Conservation (phyloP, 192 early-diverging fungal genomes). For the Backusella australiensis region DNA sequence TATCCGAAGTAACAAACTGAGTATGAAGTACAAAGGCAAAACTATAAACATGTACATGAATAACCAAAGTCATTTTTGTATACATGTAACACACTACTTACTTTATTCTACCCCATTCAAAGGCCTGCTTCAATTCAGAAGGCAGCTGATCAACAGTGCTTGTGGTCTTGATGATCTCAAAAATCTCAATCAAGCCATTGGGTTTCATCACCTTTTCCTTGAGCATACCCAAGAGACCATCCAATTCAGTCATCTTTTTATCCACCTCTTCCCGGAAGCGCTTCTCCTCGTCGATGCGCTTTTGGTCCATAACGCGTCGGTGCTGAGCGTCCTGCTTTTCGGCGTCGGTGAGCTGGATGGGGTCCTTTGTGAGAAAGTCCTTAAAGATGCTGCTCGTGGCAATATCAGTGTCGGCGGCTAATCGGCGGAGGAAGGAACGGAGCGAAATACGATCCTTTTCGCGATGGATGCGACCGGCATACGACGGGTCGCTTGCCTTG, state of each 20-base stretch:
- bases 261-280: conserved; percentile 47
- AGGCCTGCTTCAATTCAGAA: conserved; percentile 34
- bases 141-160: conserved; percentile 43
- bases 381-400: conserved; percentile 32
- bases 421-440: conserved; percentile 40
- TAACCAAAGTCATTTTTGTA: background rate
- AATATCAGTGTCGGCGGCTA: conserved; percentile 34
- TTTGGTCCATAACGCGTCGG: conserved; percentile 39
- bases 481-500: conserved; percentile 33
- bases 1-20: conserved; percentile 53
- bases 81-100: conserved; percentile 6
- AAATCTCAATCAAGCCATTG: conserved; percentile 37
- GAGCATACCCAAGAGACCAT: conserved; percentile 43
- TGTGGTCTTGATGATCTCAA: conserved; percentile 32
- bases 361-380: conserved; percentile 42
- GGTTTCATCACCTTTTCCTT: conserved; percentile 44
- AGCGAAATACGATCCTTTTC: conserved; percentile 53
- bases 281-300: conserved; percentile 39
- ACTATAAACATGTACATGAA: conserved; percentile 10
- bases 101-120: conserved; percentile 61
- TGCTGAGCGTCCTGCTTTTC: conserved; percentile 39
- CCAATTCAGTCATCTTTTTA: conserved; percentile 43
- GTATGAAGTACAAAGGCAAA: conserved; percentile 55
- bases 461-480: conserved; percentile 20
- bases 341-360: conserved; percentile 34